phyloP scores from a whole-genome alignment of 2,329 filamentous ascomycete genomes.

The Fusarium poae region DNA sequence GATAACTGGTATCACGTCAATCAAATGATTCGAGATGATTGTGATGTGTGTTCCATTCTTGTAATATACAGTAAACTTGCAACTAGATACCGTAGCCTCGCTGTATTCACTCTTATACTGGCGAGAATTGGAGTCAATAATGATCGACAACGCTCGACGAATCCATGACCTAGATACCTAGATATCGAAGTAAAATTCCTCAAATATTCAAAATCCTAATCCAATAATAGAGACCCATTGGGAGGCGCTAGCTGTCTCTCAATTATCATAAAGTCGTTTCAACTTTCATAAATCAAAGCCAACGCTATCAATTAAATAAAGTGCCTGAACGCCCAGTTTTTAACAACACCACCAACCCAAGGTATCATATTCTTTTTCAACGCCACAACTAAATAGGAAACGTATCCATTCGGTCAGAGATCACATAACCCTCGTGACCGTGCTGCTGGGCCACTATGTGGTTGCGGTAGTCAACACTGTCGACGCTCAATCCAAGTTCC shows the following conservation, averaged over 20 bases:
- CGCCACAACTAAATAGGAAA: slow-evolving; percentile 41
- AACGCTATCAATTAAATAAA: slow-evolving; percentile 31
- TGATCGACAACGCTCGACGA: slow-evolving; percentile 16
- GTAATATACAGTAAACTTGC: slow-evolving; percentile 6
- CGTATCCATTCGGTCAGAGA: slow-evolving; percentile 45
- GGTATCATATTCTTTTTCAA: slow-evolving; percentile 37
- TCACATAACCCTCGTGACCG: slow-evolving; percentile 43
- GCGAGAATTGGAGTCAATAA: not conserved
- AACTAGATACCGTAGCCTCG: slow-evolving; percentile 17
- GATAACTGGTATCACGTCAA: not conserved
- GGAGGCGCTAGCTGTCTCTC: not conserved
- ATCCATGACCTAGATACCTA: slow-evolving; percentile 15
- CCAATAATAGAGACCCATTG: not conserved
- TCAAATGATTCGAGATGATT: not conserved
- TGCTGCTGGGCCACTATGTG: slow-evolving; percentile 45
- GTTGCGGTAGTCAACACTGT: slow-evolving; percentile 53
- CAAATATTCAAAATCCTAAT: slow-evolving; percentile 29
- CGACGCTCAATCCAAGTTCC: slow-evolving; percentile 61
- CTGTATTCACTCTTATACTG: slow-evolving; percentile 3
- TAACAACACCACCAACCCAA: slow-evolving; percentile 21
- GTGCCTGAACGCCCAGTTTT: slow-evolving; percentile 2
- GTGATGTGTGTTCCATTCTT: slow-evolving; percentile 6
- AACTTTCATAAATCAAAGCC: slow-evolving; percentile 14
- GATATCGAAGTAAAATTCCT: slow-evolving; percentile 23
- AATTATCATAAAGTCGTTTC: slow-evolving; percentile 33